These are phyloP conservation scores for Arabidopsis hybrid DNA, from an alignment of 441 rosid genomes.

Conservation along the genomic window DNA sequence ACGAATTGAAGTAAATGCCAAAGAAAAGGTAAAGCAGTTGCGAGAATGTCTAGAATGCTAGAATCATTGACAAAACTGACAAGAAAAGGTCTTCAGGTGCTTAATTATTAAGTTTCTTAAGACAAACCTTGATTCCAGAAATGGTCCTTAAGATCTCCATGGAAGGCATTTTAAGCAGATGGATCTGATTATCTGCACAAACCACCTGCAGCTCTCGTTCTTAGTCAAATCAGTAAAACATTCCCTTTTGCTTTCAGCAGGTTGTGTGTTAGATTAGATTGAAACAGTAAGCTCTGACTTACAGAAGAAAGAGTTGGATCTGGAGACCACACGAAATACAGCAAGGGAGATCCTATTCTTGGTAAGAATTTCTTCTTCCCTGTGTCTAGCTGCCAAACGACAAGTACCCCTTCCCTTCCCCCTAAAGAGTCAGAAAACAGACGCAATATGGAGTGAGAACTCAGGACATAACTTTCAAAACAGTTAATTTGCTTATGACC, in stretches of 20 bases:
- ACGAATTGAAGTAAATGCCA: slow-evolving; percentile 23
- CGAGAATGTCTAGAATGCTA: neutral
- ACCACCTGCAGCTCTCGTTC: slow-evolving; percentile 64
- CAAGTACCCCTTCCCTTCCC: slow-evolving; percentile 99
- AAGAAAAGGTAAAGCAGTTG: slow-evolving; percentile 16
- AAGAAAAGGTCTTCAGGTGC: neutral
- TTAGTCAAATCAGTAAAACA: slow-evolving; percentile 38
- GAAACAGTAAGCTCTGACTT: slow-evolving; percentile 44
- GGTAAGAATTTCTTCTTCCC: slow-evolving; percentile 98
- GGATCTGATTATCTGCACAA: slow-evolving; percentile 98
- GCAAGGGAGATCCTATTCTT: slow-evolving; percentile 90
- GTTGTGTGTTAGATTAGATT: slow-evolving; percentile 17
- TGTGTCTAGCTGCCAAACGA: slow-evolving; percentile 97
- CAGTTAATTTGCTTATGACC: neutral
- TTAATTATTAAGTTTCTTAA: slow-evolving; percentile 12
- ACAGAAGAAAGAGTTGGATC: slow-evolving; percentile 93
- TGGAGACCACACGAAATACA: slow-evolving; percentile 72
- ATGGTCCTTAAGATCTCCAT: slow-evolving; percentile 87
- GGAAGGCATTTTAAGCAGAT: slow-evolving; percentile 88
- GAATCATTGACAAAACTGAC: slow-evolving; percentile 7
- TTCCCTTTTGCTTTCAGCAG: neutral
- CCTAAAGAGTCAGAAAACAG: slow-evolving; percentile 56
- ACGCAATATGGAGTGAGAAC: slow-evolving; percentile 13
- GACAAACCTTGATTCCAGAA: slow-evolving; percentile 92
- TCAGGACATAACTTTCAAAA: neutral